Base-by-base conservation (phyloP, 2,329 filamentous ascomycete genomes). In the Dothistroma septosporum region DNA sequence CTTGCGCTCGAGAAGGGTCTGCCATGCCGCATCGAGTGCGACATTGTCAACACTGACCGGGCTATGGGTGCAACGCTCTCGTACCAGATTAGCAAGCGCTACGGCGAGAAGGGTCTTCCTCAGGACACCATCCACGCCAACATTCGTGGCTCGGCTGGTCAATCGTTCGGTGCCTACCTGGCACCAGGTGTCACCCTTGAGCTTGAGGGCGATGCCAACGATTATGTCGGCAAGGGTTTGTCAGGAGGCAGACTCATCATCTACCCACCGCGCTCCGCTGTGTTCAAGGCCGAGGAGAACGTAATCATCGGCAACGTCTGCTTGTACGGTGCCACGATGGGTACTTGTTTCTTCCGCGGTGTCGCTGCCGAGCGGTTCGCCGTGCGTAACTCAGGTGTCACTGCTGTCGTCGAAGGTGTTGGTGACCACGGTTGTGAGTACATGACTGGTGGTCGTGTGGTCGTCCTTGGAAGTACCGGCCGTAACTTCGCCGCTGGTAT, bases 401-500 rank as follows among this genome's bases (percentile, higher is more conserved):
- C 88, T 31, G 92, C 93, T n/a, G 90, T 97, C 66, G 92, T 97
- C 64, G 93, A 97, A 78, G 93, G 93, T 78, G 85, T 96, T 66
- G 93, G 93, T 82, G 93, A 97, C 76, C 93, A 97, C 75, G 90
- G 91, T 64, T 97, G 92, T 74, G 93, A 97, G 82, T 97, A 97
- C 84, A 97, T 97, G 93, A 97, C 93, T 72, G 93, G 93, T 75
- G 93, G 93, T 74, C 91, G 92, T 73, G 83, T 97, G 55, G 80
- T 97, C 66, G 84, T 96, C 72, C 84, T 97, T 53, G 93, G 93
- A 61, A 86, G 85, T 71, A 96, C 92, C 73, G 93, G 93, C 50
- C 92, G 93, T 70, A 97, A 97, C 82, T 97, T 97, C 73, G 93
- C 92, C 70, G 93, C 93, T 63, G 93, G 93, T 82, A 97, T 97